phyloP scores from a whole-genome alignment of 257 asterid species.

The Gentiana macrophylla region DNA sequence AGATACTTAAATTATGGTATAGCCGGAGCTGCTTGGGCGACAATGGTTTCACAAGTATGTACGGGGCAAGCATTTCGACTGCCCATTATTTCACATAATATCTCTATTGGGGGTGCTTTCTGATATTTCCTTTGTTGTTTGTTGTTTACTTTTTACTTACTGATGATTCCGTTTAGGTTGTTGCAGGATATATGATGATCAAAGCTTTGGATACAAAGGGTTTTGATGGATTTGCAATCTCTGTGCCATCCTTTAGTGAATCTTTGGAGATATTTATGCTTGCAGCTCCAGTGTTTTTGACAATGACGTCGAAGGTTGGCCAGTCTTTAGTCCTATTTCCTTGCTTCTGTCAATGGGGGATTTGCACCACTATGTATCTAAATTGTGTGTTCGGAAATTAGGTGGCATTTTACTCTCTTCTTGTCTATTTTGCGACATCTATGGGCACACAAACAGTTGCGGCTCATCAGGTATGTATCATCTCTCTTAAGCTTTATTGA shows the following conservation, averaged over 20 bases:
- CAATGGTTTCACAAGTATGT: conserved; percentile 87
- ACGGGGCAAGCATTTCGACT: background rate
- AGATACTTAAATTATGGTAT: conserved; percentile 78
- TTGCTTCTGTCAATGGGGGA: conserved; percentile 3
- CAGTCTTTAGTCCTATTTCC: conserved; percentile 10
- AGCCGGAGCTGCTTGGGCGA: conserved; percentile 99
- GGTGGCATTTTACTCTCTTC: conserved; percentile 82
- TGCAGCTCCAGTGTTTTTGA: conserved; percentile 91
- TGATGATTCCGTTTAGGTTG: conserved; percentile 44
- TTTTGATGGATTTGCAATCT: conserved; percentile 69
- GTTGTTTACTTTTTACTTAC: conserved; percentile 7
- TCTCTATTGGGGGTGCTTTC: conserved; percentile 5
- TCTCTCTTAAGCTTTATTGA: conserved; percentile 5
- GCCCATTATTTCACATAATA: background rate
- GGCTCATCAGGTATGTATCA: conserved; percentile 71
- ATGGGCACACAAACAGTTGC: conserved; percentile 72
- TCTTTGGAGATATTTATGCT: conserved; percentile 62
- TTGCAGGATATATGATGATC: conserved; percentile 92
- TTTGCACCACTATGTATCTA: conserved; percentile 16
- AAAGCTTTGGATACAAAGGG: conserved; percentile 67
- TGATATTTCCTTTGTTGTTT: no score
- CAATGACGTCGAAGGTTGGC: conserved; percentile 90
- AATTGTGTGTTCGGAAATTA: conserved; percentile 15
- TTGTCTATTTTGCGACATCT: conserved; percentile 85
- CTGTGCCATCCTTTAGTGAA: conserved; percentile 63